Evolutionary conservation across 2,329 filamentous ascomycete species (phyloP).

Genomic region (Aspergillus tanneri): DNA sequence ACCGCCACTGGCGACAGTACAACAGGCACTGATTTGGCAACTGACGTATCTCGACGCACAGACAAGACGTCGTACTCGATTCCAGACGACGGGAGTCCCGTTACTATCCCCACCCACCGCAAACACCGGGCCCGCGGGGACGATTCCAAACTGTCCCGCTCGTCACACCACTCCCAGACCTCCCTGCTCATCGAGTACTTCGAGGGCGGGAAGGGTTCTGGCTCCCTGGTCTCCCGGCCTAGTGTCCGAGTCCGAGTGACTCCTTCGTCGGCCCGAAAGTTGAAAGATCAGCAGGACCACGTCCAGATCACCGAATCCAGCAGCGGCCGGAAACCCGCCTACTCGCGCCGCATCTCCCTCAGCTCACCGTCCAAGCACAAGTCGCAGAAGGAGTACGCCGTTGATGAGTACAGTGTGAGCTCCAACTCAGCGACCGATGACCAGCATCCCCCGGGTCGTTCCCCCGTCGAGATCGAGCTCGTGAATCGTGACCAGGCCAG

Average conservation of each 20-base stretch:
- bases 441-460: constrained; percentile 63
- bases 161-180: constrained; percentile 69
- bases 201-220: constrained; percentile 68
- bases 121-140: constrained; percentile 58
- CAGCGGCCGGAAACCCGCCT: constrained; percentile 68
- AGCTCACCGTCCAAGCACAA: constrained; percentile 41
- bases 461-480: constrained; percentile 88
- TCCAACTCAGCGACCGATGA: constrained; percentile 78
- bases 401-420: constrained; percentile 64
- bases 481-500: constrained; percentile 63
- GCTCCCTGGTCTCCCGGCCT: constrained; percentile 64
- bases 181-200: constrained; percentile 94
- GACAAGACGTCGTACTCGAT: constrained; percentile 53
- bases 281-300: constrained; percentile 62
- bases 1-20: constrained; percentile 43
- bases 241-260: constrained; percentile 80
- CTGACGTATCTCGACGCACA: constrained; percentile 51
- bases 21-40: constrained; percentile 49
- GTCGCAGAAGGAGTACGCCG: constrained; percentile 35
- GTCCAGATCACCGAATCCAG: constrained; percentile 84
- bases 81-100: constrained; percentile 64
- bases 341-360: constrained; percentile 67
- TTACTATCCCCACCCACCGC: constrained; percentile 76
- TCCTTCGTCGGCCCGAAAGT: constrained; percentile 64
- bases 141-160: constrained; percentile 51